These are phyloP conservation scores for Botrytis hyacinthi DNA, from an alignment of 2,329 filamentous ascomycete genomes.

Conservation along the genomic window DNA sequence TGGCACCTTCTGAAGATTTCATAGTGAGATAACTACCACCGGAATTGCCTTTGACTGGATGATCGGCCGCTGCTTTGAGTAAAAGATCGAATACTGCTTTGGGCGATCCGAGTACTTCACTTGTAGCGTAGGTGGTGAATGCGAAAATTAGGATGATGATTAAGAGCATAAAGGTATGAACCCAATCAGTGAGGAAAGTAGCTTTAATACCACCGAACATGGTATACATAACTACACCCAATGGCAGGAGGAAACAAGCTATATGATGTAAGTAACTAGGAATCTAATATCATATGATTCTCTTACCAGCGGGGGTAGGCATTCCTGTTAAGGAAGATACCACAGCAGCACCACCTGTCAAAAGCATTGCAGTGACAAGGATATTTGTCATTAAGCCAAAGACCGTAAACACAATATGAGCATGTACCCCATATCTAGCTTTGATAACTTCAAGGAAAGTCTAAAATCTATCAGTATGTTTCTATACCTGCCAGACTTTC, in stretches of 20 bases:
- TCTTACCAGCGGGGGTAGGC: conserved; percentile 63
- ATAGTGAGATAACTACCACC: conserved; percentile 85
- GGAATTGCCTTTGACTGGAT: conserved; percentile 78
- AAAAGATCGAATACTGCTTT: conserved; percentile 75
- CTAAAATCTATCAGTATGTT: conserved; percentile 24
- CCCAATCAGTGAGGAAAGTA: conserved; percentile 68
- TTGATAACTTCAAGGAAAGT: conserved; percentile 80
- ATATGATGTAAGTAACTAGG: neutral
- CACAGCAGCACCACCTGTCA: conserved; percentile 80
- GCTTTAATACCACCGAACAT: conserved; percentile 78
- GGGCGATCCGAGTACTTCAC: conserved; percentile 70
- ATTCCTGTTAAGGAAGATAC: conserved; percentile 70
- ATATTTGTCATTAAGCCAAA: conserved; percentile 85
- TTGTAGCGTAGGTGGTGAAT: conserved; percentile 77
- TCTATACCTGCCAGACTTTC: neutral
- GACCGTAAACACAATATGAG: conserved; percentile 76
- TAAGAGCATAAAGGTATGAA: conserved; percentile 81
- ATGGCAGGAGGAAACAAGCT: conserved; percentile 74
- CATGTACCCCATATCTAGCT: conserved; percentile 70
- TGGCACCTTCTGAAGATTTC: conserved; percentile 74
- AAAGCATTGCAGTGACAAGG: conserved; percentile 82
- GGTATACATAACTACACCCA: conserved; percentile 81
- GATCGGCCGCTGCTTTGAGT: conserved; percentile 61
- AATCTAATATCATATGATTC: neutral
- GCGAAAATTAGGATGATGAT: conserved; percentile 85